Conservation (phyloP, 2,329 filamentous ascomycete genomes). For the Conoideocrella luteorostrata region DNA sequence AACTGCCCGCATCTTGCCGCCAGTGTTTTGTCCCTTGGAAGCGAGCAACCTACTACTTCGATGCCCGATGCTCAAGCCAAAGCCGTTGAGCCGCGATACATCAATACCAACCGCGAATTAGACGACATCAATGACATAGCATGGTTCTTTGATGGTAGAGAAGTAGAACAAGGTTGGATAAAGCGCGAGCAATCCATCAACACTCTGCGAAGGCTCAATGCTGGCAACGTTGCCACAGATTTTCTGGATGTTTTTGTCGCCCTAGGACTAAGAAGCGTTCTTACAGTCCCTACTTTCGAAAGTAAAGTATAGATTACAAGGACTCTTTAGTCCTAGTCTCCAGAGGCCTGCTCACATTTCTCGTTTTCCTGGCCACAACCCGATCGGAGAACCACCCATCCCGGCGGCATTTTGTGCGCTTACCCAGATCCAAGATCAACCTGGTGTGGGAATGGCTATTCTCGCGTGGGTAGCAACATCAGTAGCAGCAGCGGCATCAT, state of each 20-base stretch:
- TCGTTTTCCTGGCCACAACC: too few relatives aligned
- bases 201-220: conserved; percentile 70
- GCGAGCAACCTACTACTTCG: conserved; percentile 53
- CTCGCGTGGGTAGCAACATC: too few relatives aligned
- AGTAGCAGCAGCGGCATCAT: too few relatives aligned
- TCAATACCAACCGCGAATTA: conserved; percentile 80
- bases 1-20: conserved; percentile 40
- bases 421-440: too few relatives aligned
- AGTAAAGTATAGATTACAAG: too few relatives aligned
- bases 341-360: too few relatives aligned
- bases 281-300: too few relatives aligned
- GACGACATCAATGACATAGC: conserved; percentile 82
- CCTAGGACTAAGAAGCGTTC: too few relatives aligned
- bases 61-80: conserved; percentile 60
- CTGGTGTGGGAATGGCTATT: too few relatives aligned
- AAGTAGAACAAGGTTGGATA: conserved; percentile 87
- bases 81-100: conserved; percentile 70
- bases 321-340: too few relatives aligned
- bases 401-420: too few relatives aligned
- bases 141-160: conserved; percentile 74
- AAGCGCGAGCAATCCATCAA: conserved; percentile 74
- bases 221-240: conserved; percentile 76
- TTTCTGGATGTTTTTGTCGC: conserved; percentile 65
- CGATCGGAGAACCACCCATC: too few relatives aligned
- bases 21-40: conserved; percentile 42